Base-by-base conservation (phyloP, 164 flowering plant species). In the Magnolia kwangsiensis region DNA sequence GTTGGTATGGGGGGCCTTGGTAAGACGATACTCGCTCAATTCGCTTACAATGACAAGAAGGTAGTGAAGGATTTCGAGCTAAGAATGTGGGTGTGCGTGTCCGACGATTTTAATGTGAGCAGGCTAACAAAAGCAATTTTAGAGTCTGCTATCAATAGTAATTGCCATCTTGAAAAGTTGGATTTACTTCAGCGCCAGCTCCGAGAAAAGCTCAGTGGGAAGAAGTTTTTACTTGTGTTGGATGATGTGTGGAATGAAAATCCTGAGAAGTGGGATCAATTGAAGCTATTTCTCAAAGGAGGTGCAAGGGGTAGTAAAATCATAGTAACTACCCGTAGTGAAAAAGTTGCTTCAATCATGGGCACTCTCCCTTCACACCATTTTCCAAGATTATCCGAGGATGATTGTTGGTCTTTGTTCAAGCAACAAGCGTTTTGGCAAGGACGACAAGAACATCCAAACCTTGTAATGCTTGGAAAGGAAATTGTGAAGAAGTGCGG, bases 201-300 rank as follows among this genome's bases (percentile, higher is more conserved):
- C 23, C 31, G 21, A 49, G 63, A 69, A n/a, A 24, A 14, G 1
- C 45, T 78, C 7, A 24, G 14, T 8, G 69, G 61, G 23, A 78
- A 63, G 74, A 78, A 64, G 49, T 31, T 74, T 20, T 78, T 78
- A 31, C 73, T 78, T 51, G 80, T 78, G 16, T 50, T 73, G 19
- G 80, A 78, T 69, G 80, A 78, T 69, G 76, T 78, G 13, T 78
- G 80, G 80, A 59, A 78, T 63, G 76, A 74, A 37, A 51, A 74
- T 49, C 37, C 29, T 13, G 27, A 8, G 13, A 49, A 69, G 4
- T 78, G 74, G 69, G 76, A 67, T 2, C 24, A 9, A 1, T 24
- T 78, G 27, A 16, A 8, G 8, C 5, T 3, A 27, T 45, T 50
- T 6, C 64, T 78, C 19, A 61, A 10, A 49, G 20, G 51, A 24